Conservation (phyloP, 352 stramenopile genomes). For the Globisporangium yorkense region DNA sequence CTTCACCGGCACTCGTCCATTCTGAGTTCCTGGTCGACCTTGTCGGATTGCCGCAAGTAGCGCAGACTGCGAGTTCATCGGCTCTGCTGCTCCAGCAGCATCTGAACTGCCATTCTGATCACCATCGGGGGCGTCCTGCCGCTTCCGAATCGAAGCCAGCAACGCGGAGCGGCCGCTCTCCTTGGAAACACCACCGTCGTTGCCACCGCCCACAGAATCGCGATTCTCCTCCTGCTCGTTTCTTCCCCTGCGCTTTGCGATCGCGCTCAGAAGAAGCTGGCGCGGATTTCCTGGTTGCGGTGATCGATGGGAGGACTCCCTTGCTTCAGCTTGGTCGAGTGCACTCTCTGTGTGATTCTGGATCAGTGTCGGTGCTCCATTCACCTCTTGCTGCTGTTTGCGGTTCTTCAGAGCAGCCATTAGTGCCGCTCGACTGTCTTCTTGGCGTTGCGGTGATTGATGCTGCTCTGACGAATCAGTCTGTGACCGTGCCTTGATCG, state of each 20-base stretch:
- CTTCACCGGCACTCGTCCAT: not conserved
- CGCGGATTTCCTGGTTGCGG: not conserved
- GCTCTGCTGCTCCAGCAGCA: not conserved
- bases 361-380: not conserved
- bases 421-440: not conserved
- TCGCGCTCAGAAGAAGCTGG: not conserved
- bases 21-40: not conserved
- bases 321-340: no score
- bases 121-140: not conserved
- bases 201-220: no score
- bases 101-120: not conserved
- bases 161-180: constrained; percentile 3
- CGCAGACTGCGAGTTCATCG: constrained; percentile 14
- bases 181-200: not conserved
- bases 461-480: not conserved
- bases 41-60: constrained; percentile 26
- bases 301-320: no score
- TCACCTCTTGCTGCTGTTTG: not conserved
- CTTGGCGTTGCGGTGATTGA: not conserved
- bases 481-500: constrained; percentile 1
- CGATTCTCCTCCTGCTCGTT: not conserved
- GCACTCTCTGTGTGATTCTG: not conserved
- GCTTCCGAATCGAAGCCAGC: constrained; percentile 15
- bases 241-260: not conserved
- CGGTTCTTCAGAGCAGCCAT: not conserved